Evolutionary conservation across 306 rosid species (phyloP).

Genomic region (Dicorynia guianensis): DNA sequence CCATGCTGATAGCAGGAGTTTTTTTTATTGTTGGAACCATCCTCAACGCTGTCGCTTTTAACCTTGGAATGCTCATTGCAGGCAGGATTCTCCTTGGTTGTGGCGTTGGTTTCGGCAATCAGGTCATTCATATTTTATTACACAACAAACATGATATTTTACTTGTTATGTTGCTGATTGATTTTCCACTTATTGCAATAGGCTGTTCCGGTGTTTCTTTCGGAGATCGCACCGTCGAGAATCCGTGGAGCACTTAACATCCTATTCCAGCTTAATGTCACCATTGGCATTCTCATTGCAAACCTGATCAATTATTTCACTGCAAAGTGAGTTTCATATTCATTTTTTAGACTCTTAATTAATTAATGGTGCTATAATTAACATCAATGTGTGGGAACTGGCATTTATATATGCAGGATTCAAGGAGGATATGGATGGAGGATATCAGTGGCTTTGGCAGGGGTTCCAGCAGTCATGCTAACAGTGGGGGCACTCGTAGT

Average conservation of each 20-base stretch:
- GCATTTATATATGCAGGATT: constrained; percentile 33
- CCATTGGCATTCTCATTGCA: constrained; percentile 71
- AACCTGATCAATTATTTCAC: constrained; percentile 60
- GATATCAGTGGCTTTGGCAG: constrained; percentile 61
- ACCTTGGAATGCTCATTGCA: constrained; percentile 56
- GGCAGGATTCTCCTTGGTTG: constrained; percentile 76
- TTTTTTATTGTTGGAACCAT: constrained; percentile 67
- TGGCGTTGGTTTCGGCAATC: constrained; percentile 87
- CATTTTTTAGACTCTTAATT: too few relatives aligned
- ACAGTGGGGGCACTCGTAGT: constrained; percentile 54
- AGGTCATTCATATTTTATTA: constrained; percentile 37
- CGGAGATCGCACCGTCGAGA: constrained; percentile 77
- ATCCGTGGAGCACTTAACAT: constrained; percentile 77
- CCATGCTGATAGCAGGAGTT: constrained; percentile 76
- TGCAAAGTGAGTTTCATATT: constrained; percentile 46
- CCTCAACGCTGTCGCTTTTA: constrained; percentile 53
- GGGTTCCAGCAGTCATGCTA: constrained; percentile 54
- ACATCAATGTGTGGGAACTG: too few relatives aligned
- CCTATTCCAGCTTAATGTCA: constrained; percentile 67
- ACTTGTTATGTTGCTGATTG: not conserved
- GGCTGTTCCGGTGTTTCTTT: constrained; percentile 74
- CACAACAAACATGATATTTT: not conserved
- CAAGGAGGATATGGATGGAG: constrained; percentile 77
- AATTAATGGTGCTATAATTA: not conserved
- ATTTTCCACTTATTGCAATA: not conserved